Percentiles rank a stretch among this genome's conserved stretches.
phyloP scores from a whole-genome alignment of 306 rosid species.

The Prunus davidiana region DNA sequence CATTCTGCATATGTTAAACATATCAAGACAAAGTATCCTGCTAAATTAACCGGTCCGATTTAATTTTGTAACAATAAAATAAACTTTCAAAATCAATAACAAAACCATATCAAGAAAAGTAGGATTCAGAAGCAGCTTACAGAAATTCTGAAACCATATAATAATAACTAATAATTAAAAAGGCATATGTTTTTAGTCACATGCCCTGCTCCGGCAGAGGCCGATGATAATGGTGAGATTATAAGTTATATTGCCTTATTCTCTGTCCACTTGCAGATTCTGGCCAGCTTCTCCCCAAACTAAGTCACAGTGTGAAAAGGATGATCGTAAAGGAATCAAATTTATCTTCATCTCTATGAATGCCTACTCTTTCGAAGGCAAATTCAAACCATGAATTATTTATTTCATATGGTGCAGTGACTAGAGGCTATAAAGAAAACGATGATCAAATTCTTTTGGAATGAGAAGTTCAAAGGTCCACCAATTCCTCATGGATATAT shows the following conservation, averaged over 20 bases:
- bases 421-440: too few species aligned
- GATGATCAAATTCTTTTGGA: too few species aligned
- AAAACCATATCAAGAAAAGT: background rate
- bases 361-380: background rate
- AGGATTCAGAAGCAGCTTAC: background rate
- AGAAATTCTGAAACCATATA: background rate
- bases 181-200: background rate
- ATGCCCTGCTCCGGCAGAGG: slow-evolving; percentile 10
- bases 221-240: background rate
- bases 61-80: background rate
- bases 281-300: background rate
- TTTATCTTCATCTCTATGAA: background rate
- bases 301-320: slow-evolving; percentile 1
- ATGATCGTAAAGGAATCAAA: background rate
- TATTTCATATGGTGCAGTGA: too few species aligned
- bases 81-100: background rate
- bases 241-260: background rate
- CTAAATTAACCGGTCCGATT: background rate
- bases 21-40: background rate
- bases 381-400: background rate
- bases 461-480: too few species aligned
- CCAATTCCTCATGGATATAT: too few species aligned
- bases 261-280: background rate
- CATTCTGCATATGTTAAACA: background rate
- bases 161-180: background rate